Evolutionary conservation across 257 asterid species (phyloP).

Genomic region (Solanum appendiculatum): DNA sequence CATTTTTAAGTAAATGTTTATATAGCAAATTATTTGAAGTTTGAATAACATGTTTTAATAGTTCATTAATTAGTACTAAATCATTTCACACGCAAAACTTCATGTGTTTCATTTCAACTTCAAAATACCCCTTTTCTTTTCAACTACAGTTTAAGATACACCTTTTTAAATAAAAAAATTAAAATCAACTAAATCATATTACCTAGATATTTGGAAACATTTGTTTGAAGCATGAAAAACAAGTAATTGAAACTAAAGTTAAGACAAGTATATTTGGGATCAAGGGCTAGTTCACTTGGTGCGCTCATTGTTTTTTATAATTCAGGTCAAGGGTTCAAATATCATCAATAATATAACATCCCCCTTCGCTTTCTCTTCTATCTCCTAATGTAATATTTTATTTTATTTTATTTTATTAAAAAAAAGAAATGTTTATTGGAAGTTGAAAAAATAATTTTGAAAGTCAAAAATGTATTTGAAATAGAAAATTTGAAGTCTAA

Average conservation of each 20-base stretch:
- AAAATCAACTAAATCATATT: background rate
- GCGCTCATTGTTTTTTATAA: background rate
- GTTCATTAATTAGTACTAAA: background rate
- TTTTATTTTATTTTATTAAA: too few species aligned
- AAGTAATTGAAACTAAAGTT: too few species aligned
- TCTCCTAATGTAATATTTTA: too few species aligned
- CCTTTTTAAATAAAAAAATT: background rate
- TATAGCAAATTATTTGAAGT: background rate
- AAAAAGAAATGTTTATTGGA: too few species aligned
- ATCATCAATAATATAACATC: too few species aligned
- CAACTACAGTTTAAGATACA: background rate
- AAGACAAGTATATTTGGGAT: too few species aligned
- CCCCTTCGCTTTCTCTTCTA: too few species aligned
- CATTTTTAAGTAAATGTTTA: background rate
- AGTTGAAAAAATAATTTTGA: too few species aligned
- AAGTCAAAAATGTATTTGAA: too few species aligned
- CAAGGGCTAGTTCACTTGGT: too few species aligned
- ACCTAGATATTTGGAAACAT: background rate
- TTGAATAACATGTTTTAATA: background rate
- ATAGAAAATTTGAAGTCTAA: too few species aligned
- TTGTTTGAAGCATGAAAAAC: background rate
- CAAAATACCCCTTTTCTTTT: background rate
- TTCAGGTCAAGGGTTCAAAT: too few species aligned
- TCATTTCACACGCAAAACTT: background rate
- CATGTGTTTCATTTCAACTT: background rate